phyloP scores from a whole-genome alignment of 805 yeast species.

The Candida argentea region DNA sequence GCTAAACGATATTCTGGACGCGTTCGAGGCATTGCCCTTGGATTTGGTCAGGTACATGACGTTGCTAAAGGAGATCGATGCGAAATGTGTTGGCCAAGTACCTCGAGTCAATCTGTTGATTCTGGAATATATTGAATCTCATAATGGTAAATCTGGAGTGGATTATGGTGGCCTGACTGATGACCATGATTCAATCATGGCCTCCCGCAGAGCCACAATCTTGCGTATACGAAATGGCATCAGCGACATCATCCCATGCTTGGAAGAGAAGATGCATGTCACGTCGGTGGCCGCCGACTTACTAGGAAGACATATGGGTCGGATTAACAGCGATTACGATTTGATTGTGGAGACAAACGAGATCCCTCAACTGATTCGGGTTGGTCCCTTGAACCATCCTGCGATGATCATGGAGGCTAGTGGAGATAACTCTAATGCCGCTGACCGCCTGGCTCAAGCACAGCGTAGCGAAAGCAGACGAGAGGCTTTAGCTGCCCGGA shows the following conservation, averaged over 20 bases:
- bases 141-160: constrained; percentile 1
- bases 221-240: constrained; percentile 31
- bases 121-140: constrained; percentile 28
- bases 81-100: constrained; percentile 71
- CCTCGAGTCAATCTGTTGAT: constrained; percentile 57
- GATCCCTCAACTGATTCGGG: constrained; percentile 68
- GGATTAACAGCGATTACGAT: constrained; percentile 76
- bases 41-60: constrained; percentile 83
- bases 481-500: constrained; percentile 86
- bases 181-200: too few relatives aligned
- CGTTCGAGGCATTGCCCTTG: constrained; percentile 79
- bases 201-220: not conserved
- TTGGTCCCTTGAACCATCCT: constrained; percentile 80
- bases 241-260: constrained; percentile 74
- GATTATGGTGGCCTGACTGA: too few relatives aligned
- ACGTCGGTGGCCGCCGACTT: constrained; percentile 84
- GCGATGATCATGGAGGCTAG: constrained; percentile 65
- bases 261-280: constrained; percentile 96
- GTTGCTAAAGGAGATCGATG: constrained; percentile 84
- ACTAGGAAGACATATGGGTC: constrained; percentile 51
- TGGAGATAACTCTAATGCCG: constrained; percentile 24
- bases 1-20: constrained; percentile 83
- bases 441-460: constrained; percentile 52
- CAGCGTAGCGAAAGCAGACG: constrained; percentile 79
- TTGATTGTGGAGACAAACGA: constrained; percentile 62